Percentiles rank a stretch among this genome's conserved stretches.
phyloP scores from a whole-genome alignment of 495 filamentous ascomycete genomes.

The Pyrenopolyporus hunteri region DNA sequence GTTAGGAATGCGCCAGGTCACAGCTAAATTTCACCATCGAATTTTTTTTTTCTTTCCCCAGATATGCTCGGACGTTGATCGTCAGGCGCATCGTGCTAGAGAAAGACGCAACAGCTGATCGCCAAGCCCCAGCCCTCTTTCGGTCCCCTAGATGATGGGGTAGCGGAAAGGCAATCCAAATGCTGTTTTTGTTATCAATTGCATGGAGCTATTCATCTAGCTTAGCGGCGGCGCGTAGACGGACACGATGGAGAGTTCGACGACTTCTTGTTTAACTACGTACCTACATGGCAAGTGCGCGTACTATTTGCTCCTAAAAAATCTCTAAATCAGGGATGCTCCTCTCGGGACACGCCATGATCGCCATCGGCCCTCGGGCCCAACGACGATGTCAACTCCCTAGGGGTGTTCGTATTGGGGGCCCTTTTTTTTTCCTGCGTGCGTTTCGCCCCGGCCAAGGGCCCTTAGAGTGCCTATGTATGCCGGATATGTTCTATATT shows the following conservation, averaged over 20 bases:
- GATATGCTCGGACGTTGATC: conserved; percentile 37
- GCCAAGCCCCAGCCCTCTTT: conserved; percentile 26
- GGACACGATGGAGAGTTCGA: neutral
- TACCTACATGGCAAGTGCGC: neutral
- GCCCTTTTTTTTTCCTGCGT: neutral
- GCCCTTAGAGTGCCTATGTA: conserved; percentile 9
- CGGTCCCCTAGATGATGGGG: conserved; percentile 10
- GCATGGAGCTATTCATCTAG: conserved; percentile 17
- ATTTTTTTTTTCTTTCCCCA: conserved; percentile 34
- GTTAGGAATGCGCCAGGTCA: conserved; percentile 8
- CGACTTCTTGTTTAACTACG: neutral
- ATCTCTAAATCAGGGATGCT: conserved; percentile 21
- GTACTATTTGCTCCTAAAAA: conserved; percentile 13
- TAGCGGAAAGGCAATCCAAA: neutral
- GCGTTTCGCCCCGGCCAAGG: conserved; percentile 13
- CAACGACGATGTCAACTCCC: conserved; percentile 12
- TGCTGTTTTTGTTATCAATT: conserved; percentile 9
- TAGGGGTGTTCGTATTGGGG: conserved; percentile 23
- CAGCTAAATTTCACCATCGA: conserved; percentile 26
- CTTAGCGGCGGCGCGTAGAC: conserved; percentile 13
- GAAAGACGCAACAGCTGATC: conserved; percentile 34
- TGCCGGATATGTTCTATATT: neutral
- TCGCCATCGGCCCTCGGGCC: conserved; percentile 21
- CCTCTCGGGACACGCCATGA: conserved; percentile 25
- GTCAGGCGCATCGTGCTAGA: conserved; percentile 23